These are phyloP conservation scores for Pulveroboletus ravenelii DNA, from an alignment of 768 basidiomycete genomes.

Conservation along the genomic window DNA sequence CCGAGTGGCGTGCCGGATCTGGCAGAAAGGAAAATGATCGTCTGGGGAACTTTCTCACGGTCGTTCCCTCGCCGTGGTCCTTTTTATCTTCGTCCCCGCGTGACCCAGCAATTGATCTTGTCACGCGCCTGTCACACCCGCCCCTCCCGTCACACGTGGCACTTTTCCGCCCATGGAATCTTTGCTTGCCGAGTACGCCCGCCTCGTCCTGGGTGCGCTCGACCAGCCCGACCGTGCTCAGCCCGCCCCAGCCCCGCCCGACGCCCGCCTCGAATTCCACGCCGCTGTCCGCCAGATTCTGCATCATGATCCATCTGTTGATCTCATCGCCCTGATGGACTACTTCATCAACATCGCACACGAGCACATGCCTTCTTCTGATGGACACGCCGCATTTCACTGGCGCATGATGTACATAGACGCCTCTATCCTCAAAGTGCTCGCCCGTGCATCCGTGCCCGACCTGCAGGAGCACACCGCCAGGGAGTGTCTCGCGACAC, in stretches of 20 bases:
- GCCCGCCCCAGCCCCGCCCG: not conserved
- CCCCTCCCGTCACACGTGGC: not conserved
- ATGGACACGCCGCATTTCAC: constrained; percentile 30
- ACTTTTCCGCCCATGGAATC: not conserved
- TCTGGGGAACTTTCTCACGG: constrained; percentile 51
- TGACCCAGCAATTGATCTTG: constrained; percentile 37
- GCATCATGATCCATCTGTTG: too few relatives aligned
- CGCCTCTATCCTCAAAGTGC: constrained; percentile 53
- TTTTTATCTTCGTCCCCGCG: constrained; percentile 57
- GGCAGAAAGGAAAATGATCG: constrained; percentile 35
- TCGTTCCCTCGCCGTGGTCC: constrained; percentile 42
- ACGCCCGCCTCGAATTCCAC: not conserved
- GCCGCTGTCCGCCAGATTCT: constrained; percentile 1
- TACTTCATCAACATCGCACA: constrained; percentile 46
- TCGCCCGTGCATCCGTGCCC: constrained; percentile 32
- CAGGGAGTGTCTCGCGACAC: constrained; percentile 46
- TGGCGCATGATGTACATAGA: constrained; percentile 81
- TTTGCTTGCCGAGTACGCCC: not conserved
- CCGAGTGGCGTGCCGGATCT: constrained; percentile 38
- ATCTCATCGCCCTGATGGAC: constrained; percentile 19
- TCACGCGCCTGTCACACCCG: constrained; percentile 32
- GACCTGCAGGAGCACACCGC: constrained; percentile 21
- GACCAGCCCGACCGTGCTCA: too few relatives aligned
- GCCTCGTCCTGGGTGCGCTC: constrained; percentile 1
- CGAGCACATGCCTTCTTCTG: constrained; percentile 42